Percentiles rank a stretch among this genome's conserved stretches.
Conservation (phyloP, 305 asterid genomes). For the Fraxinus paxiana region DNA sequence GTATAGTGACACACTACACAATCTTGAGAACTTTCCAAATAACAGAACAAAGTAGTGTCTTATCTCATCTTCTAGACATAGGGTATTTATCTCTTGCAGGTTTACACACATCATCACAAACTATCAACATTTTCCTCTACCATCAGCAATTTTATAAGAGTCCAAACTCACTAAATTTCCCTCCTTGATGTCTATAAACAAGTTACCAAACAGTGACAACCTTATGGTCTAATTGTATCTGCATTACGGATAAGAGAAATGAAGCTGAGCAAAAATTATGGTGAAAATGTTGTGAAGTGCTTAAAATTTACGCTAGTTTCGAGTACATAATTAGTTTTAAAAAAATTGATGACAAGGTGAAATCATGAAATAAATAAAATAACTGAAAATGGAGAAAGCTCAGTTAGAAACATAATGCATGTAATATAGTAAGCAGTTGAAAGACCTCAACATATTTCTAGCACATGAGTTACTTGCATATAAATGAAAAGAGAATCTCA, state of each 20-base stretch:
- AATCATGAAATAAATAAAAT: neutral
- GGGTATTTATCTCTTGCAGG: neutral
- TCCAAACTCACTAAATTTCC: neutral
- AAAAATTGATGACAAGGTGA: neutral
- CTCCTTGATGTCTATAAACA: neutral
- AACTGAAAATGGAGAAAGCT: neutral
- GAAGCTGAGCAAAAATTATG: neutral
- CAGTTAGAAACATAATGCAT: neutral
- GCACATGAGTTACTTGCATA: neutral
- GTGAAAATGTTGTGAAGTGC: neutral
- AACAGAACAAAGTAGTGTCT: neutral
- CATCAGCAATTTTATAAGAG: neutral
- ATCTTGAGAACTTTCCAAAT: neutral
- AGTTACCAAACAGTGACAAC: neutral
- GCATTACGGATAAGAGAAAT: neutral
- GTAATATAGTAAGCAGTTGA: neutral
- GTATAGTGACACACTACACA: neutral
- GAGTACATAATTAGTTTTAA: neutral
- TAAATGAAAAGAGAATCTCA: neutral
- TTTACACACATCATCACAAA: neutral
- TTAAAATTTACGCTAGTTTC: neutral
- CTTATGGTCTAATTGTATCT: neutral
- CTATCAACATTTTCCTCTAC: neutral
- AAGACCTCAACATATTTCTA: neutral
- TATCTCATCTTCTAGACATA: neutral